Evolutionary conservation across 768 basidiomycete species (phyloP).

Genomic region (Termitomyces sp.): DNA sequence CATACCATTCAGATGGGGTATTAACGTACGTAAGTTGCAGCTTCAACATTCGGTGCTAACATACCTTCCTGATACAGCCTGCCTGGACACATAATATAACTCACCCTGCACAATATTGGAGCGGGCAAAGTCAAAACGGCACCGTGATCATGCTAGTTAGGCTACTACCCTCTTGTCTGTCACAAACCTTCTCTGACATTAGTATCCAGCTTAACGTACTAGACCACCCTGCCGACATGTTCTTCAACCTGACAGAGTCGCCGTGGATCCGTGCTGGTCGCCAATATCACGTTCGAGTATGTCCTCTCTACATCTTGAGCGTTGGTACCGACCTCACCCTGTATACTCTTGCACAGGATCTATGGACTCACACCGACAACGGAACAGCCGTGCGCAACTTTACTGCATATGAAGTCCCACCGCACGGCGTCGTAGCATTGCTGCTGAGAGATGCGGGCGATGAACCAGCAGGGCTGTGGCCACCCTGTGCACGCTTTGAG

Average conservation of each 20-base stretch:
- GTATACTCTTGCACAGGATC: constrained; percentile 43
- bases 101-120: constrained; percentile 65
- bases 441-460: constrained; percentile 64
- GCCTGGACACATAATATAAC: constrained; percentile 36
- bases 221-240: constrained; percentile 47
- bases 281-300: constrained; percentile 57
- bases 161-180: constrained; percentile 6
- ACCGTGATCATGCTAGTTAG: constrained; percentile 64
- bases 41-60: not conserved
- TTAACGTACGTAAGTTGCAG: constrained; percentile 43
- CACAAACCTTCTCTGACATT: not conserved
- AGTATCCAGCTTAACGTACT: constrained; percentile 52
- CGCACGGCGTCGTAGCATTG: constrained; percentile 69
- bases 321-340: not conserved
- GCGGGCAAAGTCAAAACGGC: constrained; percentile 56
- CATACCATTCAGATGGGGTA: constrained; percentile 66
- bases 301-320: constrained; percentile 10
- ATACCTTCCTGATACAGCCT: constrained; percentile 16
- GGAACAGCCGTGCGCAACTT: constrained; percentile 64
- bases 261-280: constrained; percentile 63
- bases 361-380: constrained; percentile 72
- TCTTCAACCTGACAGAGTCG: constrained; percentile 60
- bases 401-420: constrained; percentile 48
- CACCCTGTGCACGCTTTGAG: constrained; percentile 52
- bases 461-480: constrained; percentile 55